These are phyloP conservation scores for Rhodotorula kratochvilovae DNA, from an alignment of 768 basidiomycete genomes.

Conservation along the genomic window DNA sequence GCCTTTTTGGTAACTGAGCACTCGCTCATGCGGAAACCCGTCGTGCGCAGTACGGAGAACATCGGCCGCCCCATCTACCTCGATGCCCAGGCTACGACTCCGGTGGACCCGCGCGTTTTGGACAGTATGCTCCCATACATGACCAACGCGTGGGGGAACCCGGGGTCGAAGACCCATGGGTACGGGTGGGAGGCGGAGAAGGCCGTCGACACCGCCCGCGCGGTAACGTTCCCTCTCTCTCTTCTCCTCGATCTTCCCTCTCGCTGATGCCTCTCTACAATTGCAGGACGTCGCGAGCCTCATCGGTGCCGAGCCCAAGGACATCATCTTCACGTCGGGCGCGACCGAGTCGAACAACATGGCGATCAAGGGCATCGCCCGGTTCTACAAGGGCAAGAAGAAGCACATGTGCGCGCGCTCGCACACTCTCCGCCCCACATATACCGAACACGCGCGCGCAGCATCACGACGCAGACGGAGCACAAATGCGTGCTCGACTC, in stretches of 20 bases:
- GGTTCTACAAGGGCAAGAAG: conserved; percentile 89
- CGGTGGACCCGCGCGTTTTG: conserved; percentile 90
- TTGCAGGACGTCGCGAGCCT: conserved; percentile 78
- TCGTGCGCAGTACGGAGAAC: conserved; percentile 6
- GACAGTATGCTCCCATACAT: conserved; percentile 94
- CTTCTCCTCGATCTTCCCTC: not conserved
- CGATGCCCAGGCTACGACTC: conserved; percentile 95
- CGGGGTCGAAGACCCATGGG: conserved; percentile 65
- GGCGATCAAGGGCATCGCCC: conserved; percentile 92
- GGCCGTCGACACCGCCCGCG: conserved; percentile 85
- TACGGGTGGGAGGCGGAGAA: conserved; percentile 97
- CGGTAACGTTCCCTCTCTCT: conserved; percentile 52
- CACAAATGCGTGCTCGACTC: conserved; percentile 99
- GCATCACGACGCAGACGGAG: conserved; percentile 55
- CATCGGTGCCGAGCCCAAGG: conserved; percentile 90
- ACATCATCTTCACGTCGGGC: conserved; percentile 94
- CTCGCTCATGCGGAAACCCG: too few relatives aligned
- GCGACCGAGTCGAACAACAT: conserved; percentile 98
- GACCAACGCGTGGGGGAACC: conserved; percentile 95
- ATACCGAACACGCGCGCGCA: too few relatives aligned
- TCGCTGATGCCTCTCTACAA: not conserved
- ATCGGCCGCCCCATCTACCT: conserved; percentile 72
- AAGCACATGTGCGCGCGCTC: conserved; percentile 66
- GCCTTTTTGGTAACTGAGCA: too few relatives aligned
- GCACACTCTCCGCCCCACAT: not conserved